phyloP scores from a whole-genome alignment of 2,329 filamentous ascomycete genomes.

The Orbilia oligospora region DNA sequence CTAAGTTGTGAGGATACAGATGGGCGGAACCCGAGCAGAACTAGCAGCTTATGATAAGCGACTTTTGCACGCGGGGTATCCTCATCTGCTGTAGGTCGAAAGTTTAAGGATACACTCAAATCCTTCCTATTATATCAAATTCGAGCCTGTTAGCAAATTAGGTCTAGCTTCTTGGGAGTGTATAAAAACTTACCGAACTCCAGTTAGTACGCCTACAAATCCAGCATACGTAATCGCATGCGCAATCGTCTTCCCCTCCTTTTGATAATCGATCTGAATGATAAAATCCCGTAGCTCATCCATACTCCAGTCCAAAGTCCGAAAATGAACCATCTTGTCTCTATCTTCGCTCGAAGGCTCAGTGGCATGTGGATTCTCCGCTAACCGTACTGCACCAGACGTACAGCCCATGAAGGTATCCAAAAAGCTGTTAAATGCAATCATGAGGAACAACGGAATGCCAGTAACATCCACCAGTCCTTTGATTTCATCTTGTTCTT shows the following conservation, averaged over 20 bases:
- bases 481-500: conserved; percentile 75
- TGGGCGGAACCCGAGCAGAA: conserved; percentile 72
- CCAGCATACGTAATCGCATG: conserved; percentile 71
- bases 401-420: conserved; percentile 78
- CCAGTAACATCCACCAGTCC: conserved; percentile 72
- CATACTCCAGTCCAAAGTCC: conserved; percentile 71
- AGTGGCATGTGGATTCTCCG: conserved; percentile 57
- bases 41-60: conserved; percentile 71
- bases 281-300: conserved; percentile 67
- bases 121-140: conserved; percentile 65
- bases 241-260: conserved; percentile 68
- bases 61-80: conserved; percentile 66
- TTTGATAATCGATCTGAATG: conserved; percentile 67
- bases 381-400: conserved; percentile 70
- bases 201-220: conserved; percentile 71
- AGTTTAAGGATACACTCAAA: conserved; percentile 71
- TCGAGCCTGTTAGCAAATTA: not conserved
- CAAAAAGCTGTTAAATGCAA: conserved; percentile 75
- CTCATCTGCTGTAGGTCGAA: conserved; percentile 70
- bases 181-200: conserved; percentile 67
- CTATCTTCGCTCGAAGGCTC: conserved; percentile 45
- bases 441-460: conserved; percentile 74
- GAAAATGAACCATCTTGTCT: conserved; percentile 71
- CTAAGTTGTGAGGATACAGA: conserved; percentile 72
- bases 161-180: not conserved